Conservation (phyloP, 768 basidiomycete species). For the Kwoniella sp. region DNA sequence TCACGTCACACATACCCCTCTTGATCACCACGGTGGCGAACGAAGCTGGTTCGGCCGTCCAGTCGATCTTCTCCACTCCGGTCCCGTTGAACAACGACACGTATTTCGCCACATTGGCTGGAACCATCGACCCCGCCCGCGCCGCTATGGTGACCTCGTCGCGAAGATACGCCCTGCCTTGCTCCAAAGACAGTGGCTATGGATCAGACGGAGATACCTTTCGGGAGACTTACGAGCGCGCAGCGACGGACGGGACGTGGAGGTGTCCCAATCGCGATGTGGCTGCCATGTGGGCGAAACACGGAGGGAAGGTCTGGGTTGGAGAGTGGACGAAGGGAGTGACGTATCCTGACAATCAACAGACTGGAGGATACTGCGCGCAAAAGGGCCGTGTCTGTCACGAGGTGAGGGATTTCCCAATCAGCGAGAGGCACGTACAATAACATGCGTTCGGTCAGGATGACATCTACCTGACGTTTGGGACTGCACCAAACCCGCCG, state of each 20-base stretch:
- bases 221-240: slow-evolving; percentile 26
- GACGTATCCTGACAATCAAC: slow-evolving; percentile 29
- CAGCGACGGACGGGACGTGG: slow-evolving; percentile 38
- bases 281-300: slow-evolving; percentile 23
- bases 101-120: slow-evolving; percentile 14
- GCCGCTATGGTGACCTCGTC: slow-evolving; percentile 15
- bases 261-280: slow-evolving; percentile 31
- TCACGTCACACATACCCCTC: slow-evolving; percentile 56
- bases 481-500: slow-evolving; percentile 10
- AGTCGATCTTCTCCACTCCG: slow-evolving; percentile 39
- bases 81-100: slow-evolving; percentile 13
- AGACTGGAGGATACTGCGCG: slow-evolving; percentile 22
- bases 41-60: slow-evolving; percentile 66
- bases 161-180: slow-evolving; percentile 20
- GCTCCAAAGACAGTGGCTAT: background rate
- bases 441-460: slow-evolving; percentile 18
- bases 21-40: slow-evolving; percentile 67
- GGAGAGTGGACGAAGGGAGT: slow-evolving; percentile 39
- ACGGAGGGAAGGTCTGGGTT: slow-evolving; percentile 41
- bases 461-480: slow-evolving; percentile 38
- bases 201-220: slow-evolving; percentile 17
- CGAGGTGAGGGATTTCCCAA: slow-evolving; percentile 28
- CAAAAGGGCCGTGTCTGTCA: slow-evolving; percentile 38
- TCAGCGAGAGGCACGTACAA: background rate
- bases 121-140: slow-evolving; percentile 17